These are phyloP conservation scores for Sphagnum magellanicum DNA, from an alignment of 228 moss, liverwort and hornwort genomes.

Conservation along the genomic window DNA sequence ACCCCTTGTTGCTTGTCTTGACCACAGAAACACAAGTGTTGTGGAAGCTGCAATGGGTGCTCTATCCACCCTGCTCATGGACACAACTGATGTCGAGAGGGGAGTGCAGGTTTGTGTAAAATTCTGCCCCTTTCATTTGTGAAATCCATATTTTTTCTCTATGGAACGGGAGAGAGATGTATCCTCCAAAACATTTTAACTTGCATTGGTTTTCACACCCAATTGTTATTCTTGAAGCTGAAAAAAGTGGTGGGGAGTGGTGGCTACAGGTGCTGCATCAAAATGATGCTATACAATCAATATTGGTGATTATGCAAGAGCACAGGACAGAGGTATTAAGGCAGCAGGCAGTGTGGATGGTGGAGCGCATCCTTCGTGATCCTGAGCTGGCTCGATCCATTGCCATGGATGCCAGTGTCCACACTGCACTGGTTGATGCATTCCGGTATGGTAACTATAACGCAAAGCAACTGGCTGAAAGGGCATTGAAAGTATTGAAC, in stretches of 20 bases:
- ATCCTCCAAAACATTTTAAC: background rate
- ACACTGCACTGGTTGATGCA: conserved; percentile 81
- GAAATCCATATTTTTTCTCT: background rate
- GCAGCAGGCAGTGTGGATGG: conserved; percentile 79
- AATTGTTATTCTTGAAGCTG: conserved; percentile 2
- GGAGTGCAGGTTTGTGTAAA: conserved; percentile 43
- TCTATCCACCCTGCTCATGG: conserved; percentile 72
- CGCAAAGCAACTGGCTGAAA: conserved; percentile 74
- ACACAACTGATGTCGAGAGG: conserved; percentile 56
- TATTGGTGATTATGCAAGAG: conserved; percentile 80
- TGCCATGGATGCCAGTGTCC: conserved; percentile 64
- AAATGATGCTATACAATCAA: conserved; percentile 65
- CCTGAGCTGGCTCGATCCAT: conserved; percentile 67
- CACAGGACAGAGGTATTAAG: conserved; percentile 72
- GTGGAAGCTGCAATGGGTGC: conserved; percentile 88
- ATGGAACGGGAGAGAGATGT: background rate
- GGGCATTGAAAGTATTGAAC: conserved; percentile 84
- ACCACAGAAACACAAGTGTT: conserved; percentile 58
- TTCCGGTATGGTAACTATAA: conserved; percentile 60
- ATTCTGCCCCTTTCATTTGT: background rate
- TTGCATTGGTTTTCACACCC: background rate
- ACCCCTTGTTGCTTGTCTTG: conserved; percentile 80
- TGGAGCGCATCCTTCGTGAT: conserved; percentile 86
- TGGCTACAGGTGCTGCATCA: conserved; percentile 63
- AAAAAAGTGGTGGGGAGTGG: conserved; percentile 59